Evolutionary conservation across 306 rosid genomes (phyloP).

Genomic region (Cucurbita moschata): DNA sequence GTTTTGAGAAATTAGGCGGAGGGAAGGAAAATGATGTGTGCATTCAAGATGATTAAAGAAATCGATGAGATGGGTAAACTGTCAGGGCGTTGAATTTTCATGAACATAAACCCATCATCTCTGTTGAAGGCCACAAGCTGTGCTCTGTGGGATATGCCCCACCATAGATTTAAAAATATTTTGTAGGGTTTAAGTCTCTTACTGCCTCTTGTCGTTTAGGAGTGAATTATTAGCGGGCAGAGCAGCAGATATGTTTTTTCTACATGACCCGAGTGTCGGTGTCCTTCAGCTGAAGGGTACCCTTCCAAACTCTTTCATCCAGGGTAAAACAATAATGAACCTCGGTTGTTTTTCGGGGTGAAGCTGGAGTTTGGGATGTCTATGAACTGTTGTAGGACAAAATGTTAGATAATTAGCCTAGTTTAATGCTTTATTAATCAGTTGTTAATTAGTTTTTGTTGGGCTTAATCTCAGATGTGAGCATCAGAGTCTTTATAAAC

Average conservation of each 20-base stretch:
- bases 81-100: neutral
- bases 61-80: neutral
- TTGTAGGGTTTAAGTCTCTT: conserved; percentile 14
- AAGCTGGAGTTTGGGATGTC: neutral
- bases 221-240: conserved; percentile 53
- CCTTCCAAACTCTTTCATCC: neutral
- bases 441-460: too few species aligned
- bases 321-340: neutral
- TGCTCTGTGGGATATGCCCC: neutral
- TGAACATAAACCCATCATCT: neutral
- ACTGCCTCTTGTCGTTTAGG: conserved; percentile 25
- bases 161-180: conserved; percentile 9
- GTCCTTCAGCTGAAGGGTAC: neutral
- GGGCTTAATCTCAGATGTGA: too few species aligned
- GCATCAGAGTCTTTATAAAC: neutral
- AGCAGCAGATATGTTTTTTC: conserved; percentile 43
- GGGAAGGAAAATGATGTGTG: neutral
- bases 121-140: neutral
- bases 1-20: neutral
- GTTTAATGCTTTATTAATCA: too few species aligned
- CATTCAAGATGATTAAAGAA: neutral
- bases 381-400: neutral
- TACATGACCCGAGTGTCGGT: neutral
- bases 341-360: neutral
- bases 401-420: too few species aligned